These are phyloP conservation scores for Colletotrichum spinosum DNA, from an alignment of 2,329 filamentous ascomycete genomes.

Conservation along the genomic window DNA sequence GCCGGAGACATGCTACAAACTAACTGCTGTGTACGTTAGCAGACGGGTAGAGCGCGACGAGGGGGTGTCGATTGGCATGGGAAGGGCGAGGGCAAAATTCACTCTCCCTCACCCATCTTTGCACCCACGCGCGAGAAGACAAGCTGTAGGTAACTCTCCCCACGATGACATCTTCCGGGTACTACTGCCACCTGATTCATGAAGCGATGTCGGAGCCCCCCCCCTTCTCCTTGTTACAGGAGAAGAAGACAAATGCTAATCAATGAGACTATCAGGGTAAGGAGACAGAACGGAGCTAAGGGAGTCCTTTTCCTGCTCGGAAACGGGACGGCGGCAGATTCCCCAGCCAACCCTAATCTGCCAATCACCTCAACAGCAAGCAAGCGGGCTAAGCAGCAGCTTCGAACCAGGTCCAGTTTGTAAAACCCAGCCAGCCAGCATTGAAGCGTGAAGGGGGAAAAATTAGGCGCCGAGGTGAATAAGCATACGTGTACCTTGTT, in stretches of 20 bases:
- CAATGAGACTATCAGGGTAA: background rate
- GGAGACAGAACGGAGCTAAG: slow-evolving; percentile 15
- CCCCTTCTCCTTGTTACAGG: background rate
- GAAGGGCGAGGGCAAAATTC: slow-evolving; percentile 15
- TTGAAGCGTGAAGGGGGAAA: background rate
- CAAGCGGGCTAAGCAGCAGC: background rate
- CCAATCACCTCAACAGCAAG: background rate
- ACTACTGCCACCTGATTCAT: slow-evolving; percentile 26
- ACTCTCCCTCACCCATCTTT: slow-evolving; percentile 2
- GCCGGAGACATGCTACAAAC: background rate
- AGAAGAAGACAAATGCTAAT: background rate
- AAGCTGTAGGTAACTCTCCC: background rate
- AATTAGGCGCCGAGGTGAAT: slow-evolving; percentile 8
- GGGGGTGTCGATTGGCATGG: slow-evolving; percentile 31
- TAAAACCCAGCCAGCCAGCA: background rate
- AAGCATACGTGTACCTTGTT: background rate
- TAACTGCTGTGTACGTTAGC: background rate
- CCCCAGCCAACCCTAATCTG: slow-evolving; percentile 3
- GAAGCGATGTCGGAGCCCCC: slow-evolving; percentile 16
- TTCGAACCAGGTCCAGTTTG: background rate
- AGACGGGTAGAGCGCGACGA: background rate
- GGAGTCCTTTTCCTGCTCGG: slow-evolving; percentile 14
- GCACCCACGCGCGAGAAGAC: background rate
- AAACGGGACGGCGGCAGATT: slow-evolving; percentile 32
- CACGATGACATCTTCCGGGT: slow-evolving; percentile 24